These are phyloP conservation scores for Blechomonas ayalai DNA, from an alignment of 208 protist species.

Conservation along the genomic window DNA sequence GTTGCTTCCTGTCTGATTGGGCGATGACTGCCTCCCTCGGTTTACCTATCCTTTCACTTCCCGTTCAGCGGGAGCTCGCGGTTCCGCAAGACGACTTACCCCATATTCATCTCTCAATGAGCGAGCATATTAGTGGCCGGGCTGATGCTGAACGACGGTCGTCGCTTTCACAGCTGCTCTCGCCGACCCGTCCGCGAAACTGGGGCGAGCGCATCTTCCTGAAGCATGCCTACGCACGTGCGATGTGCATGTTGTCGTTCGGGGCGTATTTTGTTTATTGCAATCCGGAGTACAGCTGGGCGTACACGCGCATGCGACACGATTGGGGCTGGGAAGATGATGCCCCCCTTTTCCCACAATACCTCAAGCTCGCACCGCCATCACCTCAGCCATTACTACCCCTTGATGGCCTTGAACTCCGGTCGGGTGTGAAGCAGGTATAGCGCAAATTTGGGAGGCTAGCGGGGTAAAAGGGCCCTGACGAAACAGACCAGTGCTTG, in stretches of 20 bases:
- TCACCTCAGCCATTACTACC: background rate
- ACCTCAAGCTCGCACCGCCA: conserved; percentile 25
- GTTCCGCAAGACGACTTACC: too few species aligned
- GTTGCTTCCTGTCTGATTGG: too few species aligned
- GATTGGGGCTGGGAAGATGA: conserved; percentile 28
- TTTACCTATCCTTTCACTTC: too few species aligned
- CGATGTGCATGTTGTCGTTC: conserved; percentile 15
- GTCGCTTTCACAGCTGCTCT: conserved; percentile 46
- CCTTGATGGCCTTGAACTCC: background rate
- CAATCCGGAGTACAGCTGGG: conserved; percentile 79
- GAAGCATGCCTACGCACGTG: conserved; percentile 44
- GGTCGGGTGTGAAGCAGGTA: too few species aligned
- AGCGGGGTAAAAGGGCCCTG: too few species aligned
- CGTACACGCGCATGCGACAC: conserved; percentile 39
- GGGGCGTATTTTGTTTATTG: conserved; percentile 80
- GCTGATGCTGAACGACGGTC: conserved; percentile 29
- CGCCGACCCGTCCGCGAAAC: conserved; percentile 23
- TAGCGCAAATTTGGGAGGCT: too few species aligned
- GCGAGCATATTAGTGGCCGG: conserved; percentile 39
- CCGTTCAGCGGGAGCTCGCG: too few species aligned
- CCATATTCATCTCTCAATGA: too few species aligned
- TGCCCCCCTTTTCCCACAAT: conserved; percentile 52
- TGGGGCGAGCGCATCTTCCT: conserved; percentile 47
- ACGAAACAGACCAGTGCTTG: too few species aligned
- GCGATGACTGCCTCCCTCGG: too few species aligned